Conservation (phyloP, 2,329 filamentous ascomycete genomes). For the Pseudogymnoascus sp. region DNA sequence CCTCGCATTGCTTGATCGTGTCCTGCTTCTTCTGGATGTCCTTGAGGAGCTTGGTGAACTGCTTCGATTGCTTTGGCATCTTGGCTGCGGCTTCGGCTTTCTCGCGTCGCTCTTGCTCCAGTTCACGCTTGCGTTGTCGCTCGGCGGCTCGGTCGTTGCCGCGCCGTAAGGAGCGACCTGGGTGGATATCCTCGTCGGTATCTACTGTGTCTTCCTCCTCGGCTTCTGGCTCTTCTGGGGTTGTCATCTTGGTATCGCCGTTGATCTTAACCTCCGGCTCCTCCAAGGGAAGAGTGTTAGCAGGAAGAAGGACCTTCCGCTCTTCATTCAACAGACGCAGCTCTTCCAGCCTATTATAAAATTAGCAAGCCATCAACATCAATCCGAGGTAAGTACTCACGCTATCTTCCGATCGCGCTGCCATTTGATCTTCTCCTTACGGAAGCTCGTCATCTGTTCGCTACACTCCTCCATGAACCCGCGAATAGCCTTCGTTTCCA, state of each 20-base stretch:
- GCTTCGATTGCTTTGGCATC: conserved; percentile 69
- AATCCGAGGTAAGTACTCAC: conserved; percentile 36
- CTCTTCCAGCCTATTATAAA: conserved; percentile 52
- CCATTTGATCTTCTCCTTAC: conserved; percentile 91
- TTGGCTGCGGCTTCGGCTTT: conserved; percentile 51
- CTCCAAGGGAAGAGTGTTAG: conserved; percentile 61
- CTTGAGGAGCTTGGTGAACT: conserved; percentile 78
- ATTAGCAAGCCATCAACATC: conserved; percentile 23
- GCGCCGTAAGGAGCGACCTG: conserved; percentile 49
- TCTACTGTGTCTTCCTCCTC: conserved; percentile 55
- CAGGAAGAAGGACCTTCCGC: conserved; percentile 62
- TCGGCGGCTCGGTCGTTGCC: conserved; percentile 63
- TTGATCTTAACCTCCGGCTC: conserved; percentile 38
- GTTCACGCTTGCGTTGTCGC: conserved; percentile 67
- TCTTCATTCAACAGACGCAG: conserved; percentile 63
- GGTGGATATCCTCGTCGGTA: conserved; percentile 58
- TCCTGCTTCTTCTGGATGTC: conserved; percentile 85
- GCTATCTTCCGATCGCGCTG: conserved; percentile 67
- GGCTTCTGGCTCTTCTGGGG: conserved; percentile 54
- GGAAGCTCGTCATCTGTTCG: conserved; percentile 86
- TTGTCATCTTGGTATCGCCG: conserved; percentile 53
- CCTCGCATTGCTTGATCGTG: conserved; percentile 71
- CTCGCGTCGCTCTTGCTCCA: conserved; percentile 57
- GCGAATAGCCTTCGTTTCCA: conserved; percentile 78
- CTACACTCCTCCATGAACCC: conserved; percentile 87